Conservation (phyloP, 768 basidiomycete genomes). For the Kwoniella mangroviensis region DNA sequence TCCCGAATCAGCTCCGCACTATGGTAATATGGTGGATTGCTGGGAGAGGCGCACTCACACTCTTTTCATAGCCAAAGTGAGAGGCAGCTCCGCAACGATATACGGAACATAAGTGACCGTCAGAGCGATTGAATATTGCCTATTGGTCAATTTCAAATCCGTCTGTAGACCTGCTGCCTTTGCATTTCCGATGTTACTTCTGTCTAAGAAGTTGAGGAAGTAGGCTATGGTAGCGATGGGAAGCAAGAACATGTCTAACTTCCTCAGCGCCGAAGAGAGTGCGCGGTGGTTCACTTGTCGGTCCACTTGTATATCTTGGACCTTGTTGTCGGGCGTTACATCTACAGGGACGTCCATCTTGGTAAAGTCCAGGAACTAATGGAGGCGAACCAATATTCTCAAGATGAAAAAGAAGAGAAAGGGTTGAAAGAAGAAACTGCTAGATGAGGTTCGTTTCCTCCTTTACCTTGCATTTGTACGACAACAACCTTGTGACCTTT, state of each 20-base stretch:
- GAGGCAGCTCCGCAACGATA: conserved; percentile 67
- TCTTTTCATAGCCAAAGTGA: conserved; percentile 66
- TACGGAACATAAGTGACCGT: conserved; percentile 58
- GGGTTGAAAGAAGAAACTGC: not conserved
- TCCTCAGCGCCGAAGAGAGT: conserved; percentile 20
- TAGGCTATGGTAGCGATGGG: conserved; percentile 34
- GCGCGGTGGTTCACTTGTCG: not conserved
- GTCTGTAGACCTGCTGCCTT: conserved; percentile 68
- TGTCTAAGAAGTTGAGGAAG: conserved; percentile 38
- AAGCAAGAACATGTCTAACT: conserved; percentile 32
- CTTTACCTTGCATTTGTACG: not conserved
- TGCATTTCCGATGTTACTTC: conserved; percentile 66
- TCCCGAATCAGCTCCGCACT: not conserved
- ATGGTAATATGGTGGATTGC: not conserved
- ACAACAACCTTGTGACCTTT: not conserved
- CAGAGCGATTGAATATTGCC: conserved; percentile 59
- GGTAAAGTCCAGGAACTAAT: not conserved
- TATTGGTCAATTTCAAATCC: conserved; percentile 62
- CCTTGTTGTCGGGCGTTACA: not conserved
- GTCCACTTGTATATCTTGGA: not conserved
- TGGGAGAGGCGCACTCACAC: conserved; percentile 20
- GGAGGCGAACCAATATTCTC: not conserved
- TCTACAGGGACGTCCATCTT: conserved; percentile 9
- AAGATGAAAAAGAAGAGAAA: no score
- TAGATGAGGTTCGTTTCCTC: not conserved